Conservation (phyloP, 352 stramenopile species). For the Phytophthora uliginosa region DNA sequence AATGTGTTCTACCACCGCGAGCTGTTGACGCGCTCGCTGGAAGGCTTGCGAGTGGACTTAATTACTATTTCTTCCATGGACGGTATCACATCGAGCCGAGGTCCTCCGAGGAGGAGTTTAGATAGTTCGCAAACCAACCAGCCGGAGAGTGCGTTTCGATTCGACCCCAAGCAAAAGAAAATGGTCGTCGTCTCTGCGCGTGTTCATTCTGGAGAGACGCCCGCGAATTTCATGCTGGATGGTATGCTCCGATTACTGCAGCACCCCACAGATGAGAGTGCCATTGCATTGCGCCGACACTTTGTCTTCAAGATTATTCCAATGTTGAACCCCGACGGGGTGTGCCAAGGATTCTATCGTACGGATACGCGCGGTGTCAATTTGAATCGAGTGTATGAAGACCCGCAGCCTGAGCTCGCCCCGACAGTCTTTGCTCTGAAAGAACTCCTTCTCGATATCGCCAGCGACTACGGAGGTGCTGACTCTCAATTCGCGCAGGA, state of each 20-base stretch:
- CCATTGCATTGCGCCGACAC: slow-evolving; percentile 72
- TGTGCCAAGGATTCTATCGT: slow-evolving; percentile 90
- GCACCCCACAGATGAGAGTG: slow-evolving; percentile 53
- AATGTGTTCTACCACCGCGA: slow-evolving; percentile 89
- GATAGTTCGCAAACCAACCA: slow-evolving; percentile 9
- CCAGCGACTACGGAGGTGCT: slow-evolving; percentile 42
- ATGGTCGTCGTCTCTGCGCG: slow-evolving; percentile 84
- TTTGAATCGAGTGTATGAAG: slow-evolving; percentile 91
- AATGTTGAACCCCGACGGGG: slow-evolving; percentile 95
- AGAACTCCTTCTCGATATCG: slow-evolving; percentile 47
- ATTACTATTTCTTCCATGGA: slow-evolving; percentile 89
- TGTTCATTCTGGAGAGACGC: slow-evolving; percentile 89
- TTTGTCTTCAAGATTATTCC: slow-evolving; percentile 93
- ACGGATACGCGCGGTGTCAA: slow-evolving; percentile 90
- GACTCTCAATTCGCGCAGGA: slow-evolving; percentile 28
- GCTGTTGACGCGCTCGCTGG: slow-evolving; percentile 74
- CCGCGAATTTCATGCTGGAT: slow-evolving; percentile 92
- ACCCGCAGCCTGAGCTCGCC: slow-evolving; percentile 50
- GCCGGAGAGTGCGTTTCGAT: slow-evolving; percentile 39
- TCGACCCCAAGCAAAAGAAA: slow-evolving; percentile 44
- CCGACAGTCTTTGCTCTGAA: slow-evolving; percentile 82
- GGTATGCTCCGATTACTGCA: slow-evolving; percentile 90
- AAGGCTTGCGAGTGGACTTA: slow-evolving; percentile 71
- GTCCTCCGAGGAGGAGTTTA: slow-evolving; percentile 19
- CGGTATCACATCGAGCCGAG: slow-evolving; percentile 35